Conservation (phyloP, 441 rosid species). For the Capsella rubella region DNA sequence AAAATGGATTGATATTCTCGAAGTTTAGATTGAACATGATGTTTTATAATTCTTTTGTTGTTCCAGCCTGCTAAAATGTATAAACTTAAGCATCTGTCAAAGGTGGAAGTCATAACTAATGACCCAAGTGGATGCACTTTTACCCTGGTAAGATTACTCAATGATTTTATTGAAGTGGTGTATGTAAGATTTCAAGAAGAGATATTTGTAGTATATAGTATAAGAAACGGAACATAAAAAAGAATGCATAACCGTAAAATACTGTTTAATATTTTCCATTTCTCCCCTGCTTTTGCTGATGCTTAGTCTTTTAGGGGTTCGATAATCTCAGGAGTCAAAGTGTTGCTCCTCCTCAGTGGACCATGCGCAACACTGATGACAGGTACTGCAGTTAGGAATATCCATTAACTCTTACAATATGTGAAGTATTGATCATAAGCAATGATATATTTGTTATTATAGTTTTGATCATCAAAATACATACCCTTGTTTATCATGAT, state of each 20-base stretch:
- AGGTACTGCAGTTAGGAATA: constrained; percentile 57
- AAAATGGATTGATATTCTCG: not conserved
- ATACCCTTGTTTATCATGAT: constrained; percentile 26
- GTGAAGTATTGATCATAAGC: constrained; percentile 1
- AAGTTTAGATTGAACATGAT: constrained; percentile 36
- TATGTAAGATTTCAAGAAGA: not conserved
- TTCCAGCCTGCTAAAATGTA: constrained; percentile 94
- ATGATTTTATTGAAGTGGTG: not conserved
- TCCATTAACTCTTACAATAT: constrained; percentile 14
- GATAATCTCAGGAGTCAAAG: constrained; percentile 98
- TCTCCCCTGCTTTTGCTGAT: constrained; percentile 45
- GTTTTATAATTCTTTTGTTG: constrained; percentile 30
- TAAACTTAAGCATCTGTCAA: constrained; percentile 94
- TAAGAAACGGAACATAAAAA: constrained; percentile 16
- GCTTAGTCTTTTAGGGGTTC: constrained; percentile 74
- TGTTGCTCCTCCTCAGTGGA: constrained; percentile 99
- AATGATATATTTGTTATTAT: constrained; percentile 17
- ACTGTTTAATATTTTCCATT: constrained; percentile 10
- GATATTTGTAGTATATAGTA: not conserved
- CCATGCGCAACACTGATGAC: constrained; percentile 97
- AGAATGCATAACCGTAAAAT: constrained; percentile 17
- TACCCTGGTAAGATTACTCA: constrained; percentile 69
- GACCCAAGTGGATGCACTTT: constrained; percentile 99
- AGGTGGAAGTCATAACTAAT: constrained; percentile 93
- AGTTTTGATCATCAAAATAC: constrained; percentile 1